phyloP scores from a whole-genome alignment of 108 stramenopile genomes.

The Nitzschia sp. region DNA sequence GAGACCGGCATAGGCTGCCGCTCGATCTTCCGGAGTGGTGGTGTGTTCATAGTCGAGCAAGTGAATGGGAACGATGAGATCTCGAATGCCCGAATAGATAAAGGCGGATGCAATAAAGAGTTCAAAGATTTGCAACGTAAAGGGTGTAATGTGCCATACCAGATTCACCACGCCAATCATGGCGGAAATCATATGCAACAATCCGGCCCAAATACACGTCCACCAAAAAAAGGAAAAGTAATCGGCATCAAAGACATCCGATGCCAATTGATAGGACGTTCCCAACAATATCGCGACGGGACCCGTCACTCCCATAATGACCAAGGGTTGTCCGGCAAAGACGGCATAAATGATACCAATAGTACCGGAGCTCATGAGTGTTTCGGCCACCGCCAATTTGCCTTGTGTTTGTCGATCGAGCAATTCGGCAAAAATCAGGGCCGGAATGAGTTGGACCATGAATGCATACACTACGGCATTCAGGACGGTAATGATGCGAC shows the following conservation, averaged over 20 bases:
- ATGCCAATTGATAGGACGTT: conserved; percentile 45
- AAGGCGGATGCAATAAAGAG: conserved; percentile 59
- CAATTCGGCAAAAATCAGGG: conserved; percentile 58
- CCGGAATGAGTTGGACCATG: conserved; percentile 60
- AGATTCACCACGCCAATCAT: conserved; percentile 45
- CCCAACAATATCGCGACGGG: conserved; percentile 56
- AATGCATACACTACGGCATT: conserved; percentile 58
- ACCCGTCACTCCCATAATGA: conserved; percentile 67
- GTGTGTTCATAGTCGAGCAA: conserved; percentile 13
- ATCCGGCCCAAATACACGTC: conserved; percentile 51
- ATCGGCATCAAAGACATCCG: conserved; percentile 41
- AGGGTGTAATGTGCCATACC: conserved; percentile 61
- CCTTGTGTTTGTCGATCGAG: conserved; percentile 43
- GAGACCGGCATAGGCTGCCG: conserved; percentile 32
- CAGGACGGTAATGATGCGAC: conserved; percentile 30
- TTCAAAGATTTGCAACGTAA: conserved; percentile 67
- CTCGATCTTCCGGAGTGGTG: conserved; percentile 12
- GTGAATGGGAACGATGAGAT: conserved; percentile 39
- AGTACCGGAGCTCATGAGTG: conserved; percentile 42
- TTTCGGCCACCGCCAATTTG: conserved; percentile 42
- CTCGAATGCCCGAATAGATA: conserved; percentile 38
- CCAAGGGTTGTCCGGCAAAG: conserved; percentile 64
- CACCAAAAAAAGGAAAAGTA: conserved; percentile 70
- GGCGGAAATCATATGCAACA: conserved; percentile 39
- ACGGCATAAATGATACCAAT: conserved; percentile 62